A percentile compares a stretch with the other conserved stretches of the same genome.
These are phyloP conservation scores for Elsinoe ampelina DNA, from an alignment of 2,329 filamentous ascomycete genomes.

Conservation along the genomic window DNA sequence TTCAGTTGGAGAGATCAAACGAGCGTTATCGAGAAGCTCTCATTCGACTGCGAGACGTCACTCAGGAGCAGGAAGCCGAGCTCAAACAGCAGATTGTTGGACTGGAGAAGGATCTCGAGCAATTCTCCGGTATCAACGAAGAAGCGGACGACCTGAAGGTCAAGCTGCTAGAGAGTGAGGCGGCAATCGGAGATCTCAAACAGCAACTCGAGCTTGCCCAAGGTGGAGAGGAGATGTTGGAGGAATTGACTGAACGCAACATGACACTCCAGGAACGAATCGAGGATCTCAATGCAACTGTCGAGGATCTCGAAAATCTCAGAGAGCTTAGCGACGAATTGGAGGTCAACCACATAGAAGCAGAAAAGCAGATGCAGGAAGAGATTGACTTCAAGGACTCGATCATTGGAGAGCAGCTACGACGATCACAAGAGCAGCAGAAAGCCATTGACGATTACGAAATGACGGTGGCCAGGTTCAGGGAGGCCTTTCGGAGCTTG, in stretches of 20 bases:
- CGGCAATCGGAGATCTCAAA: conserved; percentile 71
- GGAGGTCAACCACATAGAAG: conserved; percentile 84
- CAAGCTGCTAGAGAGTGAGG: conserved; percentile 62
- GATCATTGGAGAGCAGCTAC: conserved; percentile 71
- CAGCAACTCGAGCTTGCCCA: conserved; percentile 85
- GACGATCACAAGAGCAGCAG: conserved; percentile 65
- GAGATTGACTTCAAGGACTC: conserved; percentile 83
- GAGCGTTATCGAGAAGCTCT: conserved; percentile 80
- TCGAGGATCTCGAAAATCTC: conserved; percentile 79
- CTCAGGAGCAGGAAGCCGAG: conserved; percentile 74
- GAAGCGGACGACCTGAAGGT: conserved; percentile 62
- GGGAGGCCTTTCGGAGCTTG: conserved; percentile 75
- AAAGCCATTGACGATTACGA: conserved; percentile 77
- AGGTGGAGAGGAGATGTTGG: conserved; percentile 87
- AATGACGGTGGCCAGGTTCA: conserved; percentile 79
- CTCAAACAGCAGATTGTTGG: conserved; percentile 52
- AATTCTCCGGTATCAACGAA: conserved; percentile 38
- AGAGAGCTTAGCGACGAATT: conserved; percentile 93
- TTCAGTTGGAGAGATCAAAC: conserved; percentile 85
- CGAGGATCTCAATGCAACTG: conserved; percentile 67
- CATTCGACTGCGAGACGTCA: conserved; percentile 74
- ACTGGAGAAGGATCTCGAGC: conserved; percentile 33
- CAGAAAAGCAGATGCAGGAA: conserved; percentile 87
- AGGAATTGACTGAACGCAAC: conserved; percentile 81
- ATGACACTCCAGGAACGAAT: conserved; percentile 74